Percentiles rank a stretch among this genome's conserved stretches.
phyloP scores from a whole-genome alignment of 2,329 filamentous ascomycete genomes.

The Xylariaceae sp. region DNA sequence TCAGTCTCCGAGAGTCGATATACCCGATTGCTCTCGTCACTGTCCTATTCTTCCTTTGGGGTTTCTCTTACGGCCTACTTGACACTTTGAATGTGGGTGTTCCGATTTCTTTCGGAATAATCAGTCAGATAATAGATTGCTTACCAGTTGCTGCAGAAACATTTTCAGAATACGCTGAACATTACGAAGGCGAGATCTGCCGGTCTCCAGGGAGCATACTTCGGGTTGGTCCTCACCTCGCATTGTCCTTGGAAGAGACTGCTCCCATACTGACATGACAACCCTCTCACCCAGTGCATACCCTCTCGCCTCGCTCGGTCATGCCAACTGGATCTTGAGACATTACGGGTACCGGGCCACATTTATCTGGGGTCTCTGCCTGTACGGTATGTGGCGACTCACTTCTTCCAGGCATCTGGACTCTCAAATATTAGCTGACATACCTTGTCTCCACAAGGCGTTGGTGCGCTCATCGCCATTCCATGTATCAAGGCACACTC shows the following conservation, averaged over 20 bases:
- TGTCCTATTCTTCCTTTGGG: slow-evolving; percentile 60
- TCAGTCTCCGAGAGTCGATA: slow-evolving; percentile 62
- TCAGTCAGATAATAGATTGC: neutral
- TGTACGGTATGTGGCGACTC: slow-evolving; percentile 46
- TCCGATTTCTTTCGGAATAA: neutral
- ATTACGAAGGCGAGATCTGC: slow-evolving; percentile 54
- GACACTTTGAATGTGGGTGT: slow-evolving; percentile 38
- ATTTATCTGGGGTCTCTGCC: slow-evolving; percentile 60
- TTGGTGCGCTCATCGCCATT: slow-evolving; percentile 53
- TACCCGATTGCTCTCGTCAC: slow-evolving; percentile 62
- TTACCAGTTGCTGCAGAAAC: slow-evolving; percentile 27
- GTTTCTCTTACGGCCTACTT: slow-evolving; percentile 50
- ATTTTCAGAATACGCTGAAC: slow-evolving; percentile 51
- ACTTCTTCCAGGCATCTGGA: too few relatives aligned
- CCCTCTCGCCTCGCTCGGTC: slow-evolving; percentile 59
- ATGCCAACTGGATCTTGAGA: slow-evolving; percentile 60
- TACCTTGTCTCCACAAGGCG: slow-evolving; percentile 31
- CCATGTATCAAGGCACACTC: slow-evolving; percentile 55
- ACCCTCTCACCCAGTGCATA: slow-evolving; percentile 57
- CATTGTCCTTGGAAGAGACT: too few relatives aligned
- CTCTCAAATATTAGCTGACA: slow-evolving; percentile 5
- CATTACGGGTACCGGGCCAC: slow-evolving; percentile 59
- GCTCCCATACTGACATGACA: slow-evolving; percentile 9
- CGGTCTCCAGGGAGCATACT: slow-evolving; percentile 60
- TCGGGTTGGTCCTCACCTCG: slow-evolving; percentile 52